Evolutionary conservation across 345 rosid species (phyloP).

Genomic region (Pistacia vera): DNA sequence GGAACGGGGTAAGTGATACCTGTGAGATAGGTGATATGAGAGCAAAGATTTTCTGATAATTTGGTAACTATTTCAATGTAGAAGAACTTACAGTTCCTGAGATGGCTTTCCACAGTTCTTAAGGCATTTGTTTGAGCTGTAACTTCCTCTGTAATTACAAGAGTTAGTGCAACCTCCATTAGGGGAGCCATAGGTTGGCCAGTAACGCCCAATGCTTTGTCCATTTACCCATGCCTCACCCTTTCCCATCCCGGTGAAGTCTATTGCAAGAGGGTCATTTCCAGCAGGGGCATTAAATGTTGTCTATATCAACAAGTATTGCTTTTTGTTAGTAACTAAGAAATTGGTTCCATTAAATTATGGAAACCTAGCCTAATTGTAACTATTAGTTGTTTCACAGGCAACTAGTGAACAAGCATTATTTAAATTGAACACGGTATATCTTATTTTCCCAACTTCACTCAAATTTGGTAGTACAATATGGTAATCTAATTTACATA

Average conservation of each 20-base stretch:
- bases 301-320: constrained; percentile 46
- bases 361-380: neutral
- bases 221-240: constrained; percentile 99
- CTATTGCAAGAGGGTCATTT: constrained; percentile 70
- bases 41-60: constrained; percentile 7
- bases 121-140: constrained; percentile 67
- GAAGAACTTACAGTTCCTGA: constrained; percentile 70
- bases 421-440: neutral
- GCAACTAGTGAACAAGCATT: neutral
- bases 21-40: constrained; percentile 28
- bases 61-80: neutral
- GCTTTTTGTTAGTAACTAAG: constrained; percentile 16
- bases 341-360: neutral
- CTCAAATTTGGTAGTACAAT: neutral
- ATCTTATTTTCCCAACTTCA: neutral
- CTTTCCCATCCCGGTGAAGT: constrained; percentile 89
- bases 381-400: neutral
- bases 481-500: constrained; percentile 1
- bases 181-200: constrained; percentile 68
- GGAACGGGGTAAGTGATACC: constrained; percentile 93
- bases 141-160: constrained; percentile 81
- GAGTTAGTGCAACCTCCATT: constrained; percentile 61
- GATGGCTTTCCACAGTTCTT: constrained; percentile 91
- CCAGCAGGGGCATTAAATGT: constrained; percentile 72
- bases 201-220: constrained; percentile 92